phyloP scores from a whole-genome alignment of 495 filamentous ascomycete genomes.

The Hyaloscypha variabilis region DNA sequence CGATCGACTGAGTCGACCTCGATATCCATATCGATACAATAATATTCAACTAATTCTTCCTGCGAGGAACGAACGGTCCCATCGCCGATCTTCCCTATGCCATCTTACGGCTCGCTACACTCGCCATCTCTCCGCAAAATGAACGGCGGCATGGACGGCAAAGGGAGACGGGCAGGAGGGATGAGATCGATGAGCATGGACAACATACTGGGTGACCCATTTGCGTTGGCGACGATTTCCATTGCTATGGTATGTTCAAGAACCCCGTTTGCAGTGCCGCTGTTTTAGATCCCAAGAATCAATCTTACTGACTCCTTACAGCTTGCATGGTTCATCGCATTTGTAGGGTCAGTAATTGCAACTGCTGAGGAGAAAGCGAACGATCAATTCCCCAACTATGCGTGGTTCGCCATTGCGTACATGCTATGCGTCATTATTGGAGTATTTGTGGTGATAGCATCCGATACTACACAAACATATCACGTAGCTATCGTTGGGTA shows the following conservation, averaged over 20 bases:
- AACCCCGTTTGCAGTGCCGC: constrained; percentile 11
- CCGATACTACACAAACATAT: constrained; percentile 81
- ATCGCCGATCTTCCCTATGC: constrained; percentile 55
- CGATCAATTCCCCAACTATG: constrained; percentile 72
- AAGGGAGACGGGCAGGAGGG: constrained; percentile 34
- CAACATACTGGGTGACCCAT: constrained; percentile 94
- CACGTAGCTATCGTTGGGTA: constrained; percentile 93
- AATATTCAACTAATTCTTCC: constrained; percentile 23
- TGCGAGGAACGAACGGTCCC: constrained; percentile 18
- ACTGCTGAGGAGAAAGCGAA: constrained; percentile 47
- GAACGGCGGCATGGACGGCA: constrained; percentile 58
- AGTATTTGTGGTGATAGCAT: constrained; percentile 76
- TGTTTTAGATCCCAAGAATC: constrained; percentile 27
- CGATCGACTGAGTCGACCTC: constrained; percentile 33
- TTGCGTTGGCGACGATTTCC: constrained; percentile 91
- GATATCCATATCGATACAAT: constrained; percentile 13
- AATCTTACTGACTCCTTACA: constrained; percentile 40
- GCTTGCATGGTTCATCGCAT: constrained; percentile 94
- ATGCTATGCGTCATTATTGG: constrained; percentile 82
- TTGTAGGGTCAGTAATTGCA: constrained; percentile 81
- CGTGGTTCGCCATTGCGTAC: constrained; percentile 89
- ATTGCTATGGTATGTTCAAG: constrained; percentile 75
- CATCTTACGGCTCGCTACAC: constrained; percentile 70
- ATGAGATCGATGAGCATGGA: constrained; percentile 63
- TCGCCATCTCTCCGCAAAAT: constrained; percentile 84